Evolutionary conservation across 768 basidiomycete species (phyloP), one percentile per base, ranked within the genome.

Genomic region (Xerocomellus chrysenteron): DNA sequence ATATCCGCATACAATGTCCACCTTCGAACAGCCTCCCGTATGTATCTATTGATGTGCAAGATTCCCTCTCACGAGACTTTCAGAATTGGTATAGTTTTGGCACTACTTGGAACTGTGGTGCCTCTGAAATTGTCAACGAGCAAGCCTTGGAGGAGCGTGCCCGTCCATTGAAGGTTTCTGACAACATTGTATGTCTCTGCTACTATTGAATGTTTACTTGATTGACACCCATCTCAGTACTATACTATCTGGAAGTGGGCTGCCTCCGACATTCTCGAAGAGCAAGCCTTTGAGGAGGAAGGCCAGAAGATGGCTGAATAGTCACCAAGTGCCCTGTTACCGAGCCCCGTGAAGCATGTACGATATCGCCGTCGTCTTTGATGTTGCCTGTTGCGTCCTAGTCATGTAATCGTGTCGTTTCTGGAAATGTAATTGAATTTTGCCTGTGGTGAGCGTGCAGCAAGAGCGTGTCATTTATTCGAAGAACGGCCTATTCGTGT

Each of bases 41-140:
- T 0, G 32, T 11, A 32, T 32, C 32, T 32, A 2, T 32, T 32
- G 32, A 32, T 4, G 32, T 3, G 10, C 11, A 32, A 32, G 32
- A 32, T 11, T 11, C 32, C 11, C 32, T n/a, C 17, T 45, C 44
- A 45, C 2, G 11, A 8, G 17, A n/a, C 11, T 30, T 13, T 7
- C 9, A 45, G 44, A 0, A 4, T 1, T 45, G 26, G 26, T 10
- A 17, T 0, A 10, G 2, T 14, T 4, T 26, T 5, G 24, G 4
- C 16, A 2, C 12, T 11, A 30, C 1, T 8, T 30, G 30, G 32
- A 3, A 2, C 1, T 10, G 2, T 4, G 1, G 0, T 2, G 28
- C 26, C 11, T n/a, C 26, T 45, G 44, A 28, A 3, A 7, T 45
- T 45, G 10, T n/a, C 17, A 28, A 46, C 12, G n/a, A 28, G 12